A percentile compares a stretch with the other conserved stretches of the same genome.
These are phyloP conservation scores for Moesziomyces antarcticus DNA, from an alignment of 1,284 basidiomycete genomes.

Conservation along the genomic window DNA sequence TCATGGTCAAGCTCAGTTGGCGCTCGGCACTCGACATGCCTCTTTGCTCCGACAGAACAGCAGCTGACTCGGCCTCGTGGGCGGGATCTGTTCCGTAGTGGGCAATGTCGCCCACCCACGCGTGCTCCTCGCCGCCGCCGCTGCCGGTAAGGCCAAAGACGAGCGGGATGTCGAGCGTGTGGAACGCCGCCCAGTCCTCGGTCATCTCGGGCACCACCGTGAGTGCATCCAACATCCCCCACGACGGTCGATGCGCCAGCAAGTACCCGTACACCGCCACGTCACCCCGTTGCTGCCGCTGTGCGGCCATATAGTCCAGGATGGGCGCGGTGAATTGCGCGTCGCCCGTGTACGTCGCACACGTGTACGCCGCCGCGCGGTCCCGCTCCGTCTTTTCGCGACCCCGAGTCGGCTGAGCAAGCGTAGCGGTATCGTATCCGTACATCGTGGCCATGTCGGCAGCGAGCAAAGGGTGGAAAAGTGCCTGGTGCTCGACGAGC, in stretches of 20 bases:
- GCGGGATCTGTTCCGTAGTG: slow-evolving; percentile 34
- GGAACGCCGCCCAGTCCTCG: slow-evolving; percentile 38
- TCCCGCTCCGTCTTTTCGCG: slow-evolving; percentile 16
- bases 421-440: slow-evolving; percentile 5
- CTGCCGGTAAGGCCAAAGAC: slow-evolving; percentile 40
- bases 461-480: slow-evolving; percentile 20
- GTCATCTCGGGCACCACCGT: slow-evolving; percentile 32
- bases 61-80: slow-evolving; percentile 2
- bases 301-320: slow-evolving; percentile 24
- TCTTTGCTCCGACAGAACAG: not conserved
- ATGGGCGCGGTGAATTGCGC: slow-evolving; percentile 47
- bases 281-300: not conserved
- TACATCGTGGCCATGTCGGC: slow-evolving; percentile 30
- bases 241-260: slow-evolving; percentile 35
- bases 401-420: slow-evolving; percentile 1
- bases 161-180: slow-evolving; percentile 46
- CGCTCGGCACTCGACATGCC: slow-evolving; percentile 31
- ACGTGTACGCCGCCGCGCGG: slow-evolving; percentile 32
- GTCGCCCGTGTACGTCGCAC: slow-evolving; percentile 53
- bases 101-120: slow-evolving; percentile 6
- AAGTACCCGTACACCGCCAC: slow-evolving; percentile 38
- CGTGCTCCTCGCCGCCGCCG: slow-evolving; percentile 3
- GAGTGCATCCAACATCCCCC: slow-evolving; percentile 22
- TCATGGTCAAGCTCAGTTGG: slow-evolving; percentile 33
- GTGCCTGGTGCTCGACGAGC: slow-evolving; percentile 20